phyloP scores from a whole-genome alignment of 2,329 filamentous ascomycete genomes.

The Alternaria arbusti region DNA sequence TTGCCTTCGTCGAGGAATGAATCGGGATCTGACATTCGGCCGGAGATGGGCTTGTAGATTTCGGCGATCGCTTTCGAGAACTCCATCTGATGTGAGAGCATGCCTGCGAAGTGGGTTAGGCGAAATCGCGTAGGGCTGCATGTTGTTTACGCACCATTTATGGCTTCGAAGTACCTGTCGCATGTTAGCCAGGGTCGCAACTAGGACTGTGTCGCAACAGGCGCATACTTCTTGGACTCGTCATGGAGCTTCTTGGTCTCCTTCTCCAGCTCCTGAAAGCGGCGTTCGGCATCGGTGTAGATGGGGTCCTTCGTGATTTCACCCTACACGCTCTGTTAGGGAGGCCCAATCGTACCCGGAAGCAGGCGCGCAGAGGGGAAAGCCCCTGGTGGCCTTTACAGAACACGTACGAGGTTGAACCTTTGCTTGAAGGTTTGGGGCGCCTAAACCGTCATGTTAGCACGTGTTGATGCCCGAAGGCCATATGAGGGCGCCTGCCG shows the following conservation, averaged over 20 bases:
- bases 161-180: conserved; percentile 83
- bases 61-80: conserved; percentile 96
- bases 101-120: conserved; percentile 61
- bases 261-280: conserved; percentile 90
- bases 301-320: conserved; percentile 94
- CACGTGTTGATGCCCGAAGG: conserved; percentile 17
- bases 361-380: conserved; percentile 19
- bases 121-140: not conserved
- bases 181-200: conserved; percentile 25
- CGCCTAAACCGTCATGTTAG: conserved; percentile 60
- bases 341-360: conserved; percentile 21
- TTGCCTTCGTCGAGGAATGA: conserved; percentile 83
- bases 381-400: not conserved
- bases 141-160: conserved; percentile 69
- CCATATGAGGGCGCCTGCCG: conserved; percentile 40
- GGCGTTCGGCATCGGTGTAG: conserved; percentile 91
- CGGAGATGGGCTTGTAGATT: conserved; percentile 97
- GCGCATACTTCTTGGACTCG: conserved; percentile 79
- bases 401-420: conserved; percentile 75
- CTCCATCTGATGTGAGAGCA: conserved; percentile 96
- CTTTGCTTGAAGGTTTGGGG: conserved; percentile 89
- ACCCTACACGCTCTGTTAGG: conserved; percentile 58
- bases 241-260: conserved; percentile 98
- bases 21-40: conserved; percentile 90
- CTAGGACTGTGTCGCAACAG: not conserved